Base-by-base conservation (phyloP, 805 yeast genomes). In the Zygosaccharomyces bisporus region DNA sequence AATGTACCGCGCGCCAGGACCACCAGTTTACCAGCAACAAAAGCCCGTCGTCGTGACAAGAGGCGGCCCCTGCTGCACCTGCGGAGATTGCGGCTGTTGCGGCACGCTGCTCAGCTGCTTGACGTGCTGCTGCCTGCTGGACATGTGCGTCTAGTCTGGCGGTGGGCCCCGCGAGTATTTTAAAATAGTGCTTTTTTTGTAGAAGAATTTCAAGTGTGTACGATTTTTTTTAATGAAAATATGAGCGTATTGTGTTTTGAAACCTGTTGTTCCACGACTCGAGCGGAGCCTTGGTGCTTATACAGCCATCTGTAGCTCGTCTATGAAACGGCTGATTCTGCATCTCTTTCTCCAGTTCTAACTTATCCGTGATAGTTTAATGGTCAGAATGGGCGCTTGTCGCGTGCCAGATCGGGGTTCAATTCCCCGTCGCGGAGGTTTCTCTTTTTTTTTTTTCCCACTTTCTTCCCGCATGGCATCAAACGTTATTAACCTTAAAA, bases 401-500 rank as follows among this genome's bases (percentile, higher is more conserved):
- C 56, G 56, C 56, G 56, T 52, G 52, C 53, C 53, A 50, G 56
- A 53, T 52, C 56, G 56, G 56, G 56, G 56, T 53, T 53, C 56
- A 49, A 53, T 53, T 53, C 56, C 56, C 56, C 56, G 56, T 53
- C 56, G 56, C 56, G 56, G 60, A 55, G 60, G 35, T 35, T 45
- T 51, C 49, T 49, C 51, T 39, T 35, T 45, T 51, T 51, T 49
- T 53, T 47, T 33, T 33, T 9, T 21, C 25, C 25, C 25, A 21
- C 25, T 21, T 21, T 9, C 8, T 6, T 21, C 9, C 9, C 6
- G 9, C 8, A 21, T 6, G 9, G 25, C 16, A 12, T 12, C 10
- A 27, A 27, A 27, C 6, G 31, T 3, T 27, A 27, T 13, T 12
- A 14, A 27, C n/a, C 31, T 27, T 14, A 27, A 3, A n/a, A n/a